A percentile compares a stretch with the other conserved stretches of the same genome.
phyloP scores from a whole-genome alignment of 305 asterid genomes.

The Fraxinus albicans region DNA sequence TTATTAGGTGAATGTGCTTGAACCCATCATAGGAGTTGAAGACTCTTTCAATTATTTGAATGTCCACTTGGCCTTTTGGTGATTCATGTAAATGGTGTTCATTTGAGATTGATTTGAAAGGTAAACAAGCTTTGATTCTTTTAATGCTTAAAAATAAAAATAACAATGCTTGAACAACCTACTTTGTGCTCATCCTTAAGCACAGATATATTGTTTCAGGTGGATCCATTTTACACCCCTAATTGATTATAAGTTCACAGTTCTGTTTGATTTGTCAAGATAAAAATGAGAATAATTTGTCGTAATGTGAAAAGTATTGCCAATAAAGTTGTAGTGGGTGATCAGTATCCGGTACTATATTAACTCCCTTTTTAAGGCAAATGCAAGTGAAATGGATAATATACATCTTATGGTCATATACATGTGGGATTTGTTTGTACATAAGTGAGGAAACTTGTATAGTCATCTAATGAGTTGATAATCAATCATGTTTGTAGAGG shows the following conservation, averaged over 20 bases:
- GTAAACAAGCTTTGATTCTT: background rate
- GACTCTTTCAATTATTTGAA: background rate
- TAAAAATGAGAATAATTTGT: background rate
- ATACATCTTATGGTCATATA: background rate
- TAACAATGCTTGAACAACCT: background rate
- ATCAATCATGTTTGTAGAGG: constrained; percentile 41
- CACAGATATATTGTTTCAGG: background rate
- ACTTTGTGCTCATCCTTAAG: background rate
- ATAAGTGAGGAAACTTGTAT: background rate
- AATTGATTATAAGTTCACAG: background rate
- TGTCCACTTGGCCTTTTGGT: background rate
- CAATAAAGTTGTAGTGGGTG: too few species aligned
- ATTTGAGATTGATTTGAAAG: background rate
- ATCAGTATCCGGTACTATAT: too few species aligned
- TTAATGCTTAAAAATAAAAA: background rate
- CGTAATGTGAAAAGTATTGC: background rate
- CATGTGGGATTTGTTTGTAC: background rate
- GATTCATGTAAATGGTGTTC: background rate
- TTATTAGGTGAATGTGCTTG: background rate
- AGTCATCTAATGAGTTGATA: background rate
- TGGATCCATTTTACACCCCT: background rate
- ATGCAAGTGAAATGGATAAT: background rate
- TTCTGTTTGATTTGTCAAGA: background rate
- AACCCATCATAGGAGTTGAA: background rate
- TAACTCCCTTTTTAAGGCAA: background rate